Conservation (phyloP, 805 yeast genomes). For the Kodamaea nitidulidarum region DNA sequence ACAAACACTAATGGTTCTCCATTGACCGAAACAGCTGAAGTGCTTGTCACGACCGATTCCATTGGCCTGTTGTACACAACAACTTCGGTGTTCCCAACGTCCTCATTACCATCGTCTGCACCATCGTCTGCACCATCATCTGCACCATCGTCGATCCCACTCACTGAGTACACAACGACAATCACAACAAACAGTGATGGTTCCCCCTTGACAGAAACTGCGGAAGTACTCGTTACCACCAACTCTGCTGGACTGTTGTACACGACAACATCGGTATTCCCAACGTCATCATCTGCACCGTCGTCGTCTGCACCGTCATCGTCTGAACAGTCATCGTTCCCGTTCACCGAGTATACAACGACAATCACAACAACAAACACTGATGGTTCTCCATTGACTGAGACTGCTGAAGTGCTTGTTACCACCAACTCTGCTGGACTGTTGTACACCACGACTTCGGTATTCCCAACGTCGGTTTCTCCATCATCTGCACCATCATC, state of each 20-base stretch:
- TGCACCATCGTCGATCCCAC: background rate
- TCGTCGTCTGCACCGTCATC: no score
- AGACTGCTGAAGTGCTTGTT: slow-evolving; percentile 15
- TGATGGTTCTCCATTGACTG: slow-evolving; percentile 9
- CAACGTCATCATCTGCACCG: slow-evolving; percentile 9
- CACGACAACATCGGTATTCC: no score
- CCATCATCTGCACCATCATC: background rate
- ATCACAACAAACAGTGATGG: no score
- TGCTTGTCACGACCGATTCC: slow-evolving; percentile 18
- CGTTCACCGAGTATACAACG: slow-evolving; percentile 14
- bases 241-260: no score
- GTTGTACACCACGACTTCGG: slow-evolving; percentile 14
- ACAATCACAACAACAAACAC: slow-evolving; percentile 11
- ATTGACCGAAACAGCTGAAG: slow-evolving; percentile 14
- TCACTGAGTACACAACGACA: slow-evolving; percentile 16
- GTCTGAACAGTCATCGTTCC: background rate
- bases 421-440: slow-evolving; percentile 19
- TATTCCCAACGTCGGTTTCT: background rate
- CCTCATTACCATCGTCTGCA: background rate
- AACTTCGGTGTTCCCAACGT: slow-evolving; percentile 6
- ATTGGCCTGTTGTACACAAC: slow-evolving; percentile 15
- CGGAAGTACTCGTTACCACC: no score
- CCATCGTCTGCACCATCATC: background rate
- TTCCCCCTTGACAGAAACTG: no score
- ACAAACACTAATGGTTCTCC: slow-evolving; percentile 5